These are phyloP conservation scores for Lecanicillium sp. DNA, from an alignment of 2,329 filamentous ascomycete species.

Conservation along the genomic window DNA sequence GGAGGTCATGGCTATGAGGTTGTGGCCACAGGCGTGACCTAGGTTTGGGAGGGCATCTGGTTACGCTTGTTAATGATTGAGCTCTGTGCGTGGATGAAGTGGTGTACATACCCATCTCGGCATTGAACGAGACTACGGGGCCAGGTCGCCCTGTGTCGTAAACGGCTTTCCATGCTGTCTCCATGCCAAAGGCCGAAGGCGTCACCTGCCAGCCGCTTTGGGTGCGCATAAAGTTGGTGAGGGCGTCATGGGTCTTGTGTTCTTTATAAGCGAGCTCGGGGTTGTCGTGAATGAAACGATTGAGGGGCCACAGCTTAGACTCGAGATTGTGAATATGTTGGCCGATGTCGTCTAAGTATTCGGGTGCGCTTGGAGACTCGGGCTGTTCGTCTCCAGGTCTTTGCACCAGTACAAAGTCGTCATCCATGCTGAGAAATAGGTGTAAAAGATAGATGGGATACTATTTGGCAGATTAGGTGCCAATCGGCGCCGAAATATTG, in stretches of 20 bases:
- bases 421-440: conserved; percentile 3
- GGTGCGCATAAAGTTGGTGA: conserved; percentile 27
- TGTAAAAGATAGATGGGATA: too few relatives aligned
- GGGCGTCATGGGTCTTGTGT: conserved; percentile 30
- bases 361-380: not conserved
- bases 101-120: conserved; percentile 22
- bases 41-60: conserved; percentile 41
- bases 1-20: conserved; percentile 43
- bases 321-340: conserved; percentile 11
- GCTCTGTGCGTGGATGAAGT: not conserved
- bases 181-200: conserved; percentile 31
- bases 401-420: conserved; percentile 8
- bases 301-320: conserved; percentile 25
- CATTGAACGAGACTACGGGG: conserved; percentile 33
- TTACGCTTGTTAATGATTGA: not conserved
- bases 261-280: conserved; percentile 36
- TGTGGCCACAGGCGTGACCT: conserved; percentile 48
- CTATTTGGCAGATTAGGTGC: too few relatives aligned
- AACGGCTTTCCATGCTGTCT: conserved; percentile 35
- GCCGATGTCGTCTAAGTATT: conserved; percentile 23
- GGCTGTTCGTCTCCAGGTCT: not conserved
- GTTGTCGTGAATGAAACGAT: conserved; percentile 32
- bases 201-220: conserved; percentile 30
- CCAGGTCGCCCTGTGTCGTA: conserved; percentile 27
- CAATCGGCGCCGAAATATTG: too few relatives aligned